Percentiles rank a stretch among this genome's conserved stretches.
Evolutionary conservation across 2,329 filamentous ascomycete genomes (phyloP).

Genomic region (Nemania serpens): DNA sequence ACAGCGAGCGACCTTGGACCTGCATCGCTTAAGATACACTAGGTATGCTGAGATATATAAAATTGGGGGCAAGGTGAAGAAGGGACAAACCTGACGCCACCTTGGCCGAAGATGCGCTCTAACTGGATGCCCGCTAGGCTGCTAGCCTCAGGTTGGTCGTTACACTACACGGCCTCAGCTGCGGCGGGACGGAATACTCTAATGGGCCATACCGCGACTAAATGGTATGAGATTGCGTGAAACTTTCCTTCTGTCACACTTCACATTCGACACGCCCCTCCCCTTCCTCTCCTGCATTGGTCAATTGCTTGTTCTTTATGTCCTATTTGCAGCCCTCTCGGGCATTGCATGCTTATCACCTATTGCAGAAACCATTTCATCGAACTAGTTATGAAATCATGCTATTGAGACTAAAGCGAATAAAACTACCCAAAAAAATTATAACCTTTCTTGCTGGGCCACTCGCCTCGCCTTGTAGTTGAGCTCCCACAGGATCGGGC

Average conservation of each 20-base stretch:
- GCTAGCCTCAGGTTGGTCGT: neutral
- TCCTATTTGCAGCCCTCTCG: neutral
- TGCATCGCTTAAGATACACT: neutral
- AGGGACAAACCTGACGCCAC: constrained; percentile 5
- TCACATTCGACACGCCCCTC: constrained; percentile 3
- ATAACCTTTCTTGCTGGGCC: too few relatives aligned
- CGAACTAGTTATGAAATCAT: neutral
- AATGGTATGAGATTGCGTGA: constrained; percentile 10
- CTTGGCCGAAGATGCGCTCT: constrained; percentile 1
- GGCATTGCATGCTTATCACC: constrained; percentile 1
- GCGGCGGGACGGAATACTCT: constrained; percentile 25
- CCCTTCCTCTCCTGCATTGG: constrained; percentile 1
- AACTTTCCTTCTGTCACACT: constrained; percentile 10
- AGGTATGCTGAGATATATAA: neutral
- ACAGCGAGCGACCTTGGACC: neutral
- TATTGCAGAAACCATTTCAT: constrained; percentile 18
- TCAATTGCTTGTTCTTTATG: neutral
- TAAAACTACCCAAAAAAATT: neutral
- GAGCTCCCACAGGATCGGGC: neutral
- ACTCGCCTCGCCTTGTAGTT: constrained; percentile 2
- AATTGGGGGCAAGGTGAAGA: neutral
- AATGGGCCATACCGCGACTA: constrained; percentile 20
- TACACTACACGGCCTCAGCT: constrained; percentile 24
- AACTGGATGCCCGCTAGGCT: neutral
- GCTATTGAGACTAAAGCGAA: neutral